Percentiles rank a stretch among this genome's conserved stretches.
phyloP scores from a whole-genome alignment of 2,329 filamentous ascomycete genomes.

The Ophiostoma fasciatum region DNA sequence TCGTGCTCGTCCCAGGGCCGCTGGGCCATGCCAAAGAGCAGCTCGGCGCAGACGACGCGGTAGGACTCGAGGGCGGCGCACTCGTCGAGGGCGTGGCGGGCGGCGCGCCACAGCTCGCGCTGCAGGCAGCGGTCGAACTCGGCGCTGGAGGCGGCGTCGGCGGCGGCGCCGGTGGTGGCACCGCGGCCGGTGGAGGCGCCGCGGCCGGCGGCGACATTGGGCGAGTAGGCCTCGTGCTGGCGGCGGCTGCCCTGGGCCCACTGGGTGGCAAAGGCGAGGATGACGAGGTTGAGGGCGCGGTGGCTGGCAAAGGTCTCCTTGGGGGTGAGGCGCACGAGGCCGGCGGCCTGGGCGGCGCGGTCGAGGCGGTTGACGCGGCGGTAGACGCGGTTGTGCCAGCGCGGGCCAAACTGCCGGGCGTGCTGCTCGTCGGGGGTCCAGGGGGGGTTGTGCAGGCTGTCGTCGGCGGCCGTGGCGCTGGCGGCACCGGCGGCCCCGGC shows the following conservation, averaged over 20 bases:
- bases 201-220: slow-evolving; percentile 10
- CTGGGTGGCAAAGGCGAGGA: slow-evolving; percentile 38
- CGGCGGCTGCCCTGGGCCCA: slow-evolving; percentile 27
- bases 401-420: slow-evolving; percentile 22
- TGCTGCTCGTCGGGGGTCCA: slow-evolving; percentile 7
- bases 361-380: slow-evolving; percentile 33
- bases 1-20: slow-evolving; percentile 15
- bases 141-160: slow-evolving; percentile 15
- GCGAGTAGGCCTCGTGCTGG: slow-evolving; percentile 11
- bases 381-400: slow-evolving; percentile 35
- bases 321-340: slow-evolving; percentile 24
- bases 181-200: no score
- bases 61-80: slow-evolving; percentile 22
- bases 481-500: no score
- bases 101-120: slow-evolving; percentile 23
- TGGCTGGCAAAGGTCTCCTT: slow-evolving; percentile 28
- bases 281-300: slow-evolving; percentile 30
- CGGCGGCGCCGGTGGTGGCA: slow-evolving; percentile 4
- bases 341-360: slow-evolving; percentile 23
- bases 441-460: neutral
- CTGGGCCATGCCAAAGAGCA: slow-evolving; percentile 24
- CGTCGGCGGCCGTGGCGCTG: neutral
- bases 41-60: slow-evolving; percentile 22
- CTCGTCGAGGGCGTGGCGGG: slow-evolving; percentile 21
- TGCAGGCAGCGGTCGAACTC: slow-evolving; percentile 25